Base-by-base conservation (phyloP, 192 early-diverging fungal genomes). In the Podila minutissima region DNA sequence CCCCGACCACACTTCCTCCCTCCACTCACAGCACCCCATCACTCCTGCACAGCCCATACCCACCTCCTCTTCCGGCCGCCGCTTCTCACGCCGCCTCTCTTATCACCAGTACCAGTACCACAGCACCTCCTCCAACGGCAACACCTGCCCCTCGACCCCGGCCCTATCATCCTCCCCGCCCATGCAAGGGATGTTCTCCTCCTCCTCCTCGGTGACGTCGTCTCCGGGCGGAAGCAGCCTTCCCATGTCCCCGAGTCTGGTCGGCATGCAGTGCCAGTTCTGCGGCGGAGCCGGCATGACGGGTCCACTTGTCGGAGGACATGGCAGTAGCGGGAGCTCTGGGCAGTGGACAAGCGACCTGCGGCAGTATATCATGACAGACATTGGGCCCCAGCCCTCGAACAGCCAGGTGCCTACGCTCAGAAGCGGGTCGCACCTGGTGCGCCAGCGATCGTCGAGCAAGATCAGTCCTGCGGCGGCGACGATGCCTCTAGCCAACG, bases 301-400 rank as follows among this genome's bases (percentile, higher is more conserved):
- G 0, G n/a, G 13, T 1, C 20, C 53, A 22, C 41, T 46, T 3
- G 13, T 17, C 13, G 41, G 41, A 11, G 41, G 41, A 17, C 41
- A 15, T 17, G 2, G 41, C 41, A 46, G 10, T 11, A 37, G 35
- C 35, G 35, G 35, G 35, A 11, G 15, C 35, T 37, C 35, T 46
- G 24, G 22, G 12, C 77, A 81, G 22, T 73, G 77, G 71, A 73
- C 71, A n/a, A 69, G 66, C 12, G 77, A 81, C 38, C 20, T 73
- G 3, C 71, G 77, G 26, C 77, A 81, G 31, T 73, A 72, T 22
- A 81, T 81, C 60, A 72, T 81, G 64, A 68, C 76, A 3, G 76
- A 81, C 31, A 81, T 81, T 60, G 77, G 77, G 46, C 77, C 77
- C 6, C 77, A 81, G 19, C 77, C 77, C 7, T 69, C 66, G n/a